Percentiles rank a stretch among this genome's conserved stretches.
phyloP scores from a whole-genome alignment of 2,329 filamentous ascomycete species.

The Penicillium sp. region DNA sequence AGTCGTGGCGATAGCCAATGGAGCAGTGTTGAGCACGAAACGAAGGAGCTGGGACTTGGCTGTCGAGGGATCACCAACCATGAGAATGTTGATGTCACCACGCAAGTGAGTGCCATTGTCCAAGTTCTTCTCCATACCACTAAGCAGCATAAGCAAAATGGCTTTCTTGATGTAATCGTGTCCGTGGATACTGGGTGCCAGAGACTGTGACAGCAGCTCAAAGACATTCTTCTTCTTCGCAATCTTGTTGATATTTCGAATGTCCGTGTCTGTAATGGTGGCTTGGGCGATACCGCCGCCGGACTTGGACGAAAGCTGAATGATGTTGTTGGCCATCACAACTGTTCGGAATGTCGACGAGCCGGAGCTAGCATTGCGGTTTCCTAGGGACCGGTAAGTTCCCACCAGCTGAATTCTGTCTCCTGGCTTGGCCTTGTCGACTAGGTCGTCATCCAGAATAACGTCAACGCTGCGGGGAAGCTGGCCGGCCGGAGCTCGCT shows the following conservation, averaged over 20 bases:
- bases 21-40: constrained; percentile 95
- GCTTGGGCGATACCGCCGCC: constrained; percentile 90
- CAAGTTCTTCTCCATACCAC: constrained; percentile 97
- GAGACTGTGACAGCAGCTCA: constrained; percentile 86
- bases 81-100: constrained; percentile 98
- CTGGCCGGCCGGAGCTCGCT: constrained; percentile 91
- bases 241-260: constrained; percentile 98
- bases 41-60: constrained; percentile 97
- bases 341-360: constrained; percentile 94
- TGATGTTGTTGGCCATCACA: constrained; percentile 91
- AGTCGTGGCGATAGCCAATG: constrained; percentile 93
- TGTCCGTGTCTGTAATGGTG: constrained; percentile 92
- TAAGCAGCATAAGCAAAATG: constrained; percentile 89
- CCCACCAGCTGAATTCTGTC: constrained; percentile 97
- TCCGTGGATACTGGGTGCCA: constrained; percentile 94
- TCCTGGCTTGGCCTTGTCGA: constrained; percentile 91
- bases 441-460: constrained; percentile 93
- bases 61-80: constrained; percentile 98
- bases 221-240: constrained; percentile 93
- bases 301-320: constrained; percentile 92
- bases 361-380: constrained; percentile 85
- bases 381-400: constrained; percentile 90
- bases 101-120: constrained; percentile 97
- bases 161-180: constrained; percentile 98
- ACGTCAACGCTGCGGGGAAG: constrained; percentile 94